phyloP scores from a whole-genome alignment of 2,329 filamentous ascomycete genomes.

The Clonostachys rhizophaga region DNA sequence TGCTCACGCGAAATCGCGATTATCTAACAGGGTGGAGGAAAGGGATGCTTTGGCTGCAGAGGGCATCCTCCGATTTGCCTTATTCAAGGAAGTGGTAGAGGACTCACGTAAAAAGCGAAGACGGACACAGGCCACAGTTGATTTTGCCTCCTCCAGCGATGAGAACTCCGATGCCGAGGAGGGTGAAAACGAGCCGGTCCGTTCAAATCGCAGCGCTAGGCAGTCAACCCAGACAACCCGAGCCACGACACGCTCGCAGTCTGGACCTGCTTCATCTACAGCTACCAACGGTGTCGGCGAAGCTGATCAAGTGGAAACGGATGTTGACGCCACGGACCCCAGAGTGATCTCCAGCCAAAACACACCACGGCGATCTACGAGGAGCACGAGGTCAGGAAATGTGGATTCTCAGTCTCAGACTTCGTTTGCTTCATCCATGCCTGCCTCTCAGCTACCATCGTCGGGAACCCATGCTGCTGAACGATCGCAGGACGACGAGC shows the following conservation, averaged over 20 bases:
- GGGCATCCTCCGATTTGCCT: conserved; percentile 83
- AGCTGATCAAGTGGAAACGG: conserved; percentile 40
- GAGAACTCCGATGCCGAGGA: conserved; percentile 57
- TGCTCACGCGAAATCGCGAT: conserved; percentile 86
- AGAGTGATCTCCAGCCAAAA: conserved; percentile 26
- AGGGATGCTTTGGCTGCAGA: conserved; percentile 86
- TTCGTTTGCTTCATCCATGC: conserved; percentile 76
- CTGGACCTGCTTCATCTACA: not conserved
- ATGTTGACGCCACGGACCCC: conserved; percentile 30
- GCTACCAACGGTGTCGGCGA: conserved; percentile 11
- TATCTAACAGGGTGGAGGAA: conserved; percentile 86
- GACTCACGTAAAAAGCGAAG: conserved; percentile 78
- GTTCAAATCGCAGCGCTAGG: conserved; percentile 42
- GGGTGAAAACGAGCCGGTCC: conserved; percentile 55
- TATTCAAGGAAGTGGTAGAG: conserved; percentile 92
- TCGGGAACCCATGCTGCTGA: no score
- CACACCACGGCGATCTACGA: conserved; percentile 35
- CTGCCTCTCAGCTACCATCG: conserved; percentile 62
- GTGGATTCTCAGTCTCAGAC: conserved; percentile 37
- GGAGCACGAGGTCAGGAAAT: conserved; percentile 27
- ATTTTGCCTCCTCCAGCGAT: conserved; percentile 53
- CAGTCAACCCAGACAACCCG: conserved; percentile 19
- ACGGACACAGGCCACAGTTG: conserved; percentile 54
- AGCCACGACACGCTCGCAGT: conserved; percentile 13
- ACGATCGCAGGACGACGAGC: conserved; percentile 27